These are phyloP conservation scores for Pisolithus tinctorius DNA, from an alignment of 768 basidiomycete species.

Conservation along the genomic window DNA sequence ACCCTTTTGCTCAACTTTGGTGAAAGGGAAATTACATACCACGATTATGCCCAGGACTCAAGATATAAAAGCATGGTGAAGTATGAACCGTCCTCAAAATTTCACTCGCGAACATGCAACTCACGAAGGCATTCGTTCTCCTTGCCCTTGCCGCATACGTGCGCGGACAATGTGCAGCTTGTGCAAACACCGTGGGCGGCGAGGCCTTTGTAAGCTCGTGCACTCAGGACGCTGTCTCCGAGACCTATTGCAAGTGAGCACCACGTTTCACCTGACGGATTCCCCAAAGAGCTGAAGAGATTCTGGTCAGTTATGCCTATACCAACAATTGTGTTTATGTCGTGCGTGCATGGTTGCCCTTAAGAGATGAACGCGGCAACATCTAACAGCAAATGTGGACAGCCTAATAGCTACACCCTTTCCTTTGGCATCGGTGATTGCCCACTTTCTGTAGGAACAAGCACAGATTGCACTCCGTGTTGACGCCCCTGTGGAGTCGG, in stretches of 20 bases:
- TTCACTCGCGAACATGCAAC: neutral
- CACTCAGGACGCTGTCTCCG: neutral
- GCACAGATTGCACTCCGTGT: neutral
- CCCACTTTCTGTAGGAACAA: neutral
- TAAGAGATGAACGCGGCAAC: neutral
- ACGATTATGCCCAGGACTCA: too few relatives aligned
- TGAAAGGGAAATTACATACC: too few relatives aligned
- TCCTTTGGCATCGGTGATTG: neutral
- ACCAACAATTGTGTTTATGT: neutral
- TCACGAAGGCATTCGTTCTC: neutral
- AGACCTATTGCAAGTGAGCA: neutral
- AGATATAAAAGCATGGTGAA: neutral
- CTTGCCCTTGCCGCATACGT: neutral
- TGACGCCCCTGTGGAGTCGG: neutral
- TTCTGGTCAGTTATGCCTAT: neutral
- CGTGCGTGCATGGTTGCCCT: neutral
- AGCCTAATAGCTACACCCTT: neutral
- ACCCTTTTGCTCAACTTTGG: too few relatives aligned
- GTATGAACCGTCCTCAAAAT: neutral
- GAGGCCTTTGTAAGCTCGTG: neutral
- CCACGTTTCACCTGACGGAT: neutral
- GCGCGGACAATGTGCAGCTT: neutral
- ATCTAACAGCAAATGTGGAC: neutral
- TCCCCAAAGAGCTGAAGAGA: neutral
- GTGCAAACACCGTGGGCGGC: neutral